Evolutionary conservation across 306 rosid genomes (phyloP).

Genomic region (Begonia masoniana): DNA sequence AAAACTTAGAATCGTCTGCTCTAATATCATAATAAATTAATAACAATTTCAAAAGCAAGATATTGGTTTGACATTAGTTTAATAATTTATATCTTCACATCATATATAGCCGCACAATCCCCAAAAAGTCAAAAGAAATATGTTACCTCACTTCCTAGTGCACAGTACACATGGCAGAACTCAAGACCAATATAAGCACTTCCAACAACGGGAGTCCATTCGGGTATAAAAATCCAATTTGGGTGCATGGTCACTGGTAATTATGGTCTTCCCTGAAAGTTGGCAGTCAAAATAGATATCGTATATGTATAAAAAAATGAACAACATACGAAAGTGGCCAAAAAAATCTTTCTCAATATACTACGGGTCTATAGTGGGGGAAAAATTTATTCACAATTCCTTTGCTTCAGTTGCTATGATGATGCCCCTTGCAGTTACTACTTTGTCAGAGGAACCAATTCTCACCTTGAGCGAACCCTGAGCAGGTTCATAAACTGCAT

Average conservation of each 20-base stretch:
- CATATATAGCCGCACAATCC: too few relatives aligned
- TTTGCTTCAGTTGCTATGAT: constrained; percentile 95
- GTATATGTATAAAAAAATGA: too few relatives aligned
- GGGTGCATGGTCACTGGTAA: constrained; percentile 97
- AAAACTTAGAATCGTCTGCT: too few relatives aligned
- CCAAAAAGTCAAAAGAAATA: neutral
- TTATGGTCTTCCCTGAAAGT: constrained; percentile 83
- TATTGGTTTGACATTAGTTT: too few relatives aligned
- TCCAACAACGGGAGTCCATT: constrained; percentile 94
- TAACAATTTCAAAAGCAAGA: too few relatives aligned
- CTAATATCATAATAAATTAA: too few relatives aligned
- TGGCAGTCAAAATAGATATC: constrained; percentile 4
- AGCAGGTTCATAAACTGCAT: constrained; percentile 8
- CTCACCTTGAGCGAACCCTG: constrained; percentile 89
- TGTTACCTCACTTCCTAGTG: constrained; percentile 96
- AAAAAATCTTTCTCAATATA: too few relatives aligned
- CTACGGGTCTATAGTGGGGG: too few relatives aligned
- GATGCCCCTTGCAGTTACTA: constrained; percentile 72
- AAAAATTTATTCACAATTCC: constrained; percentile 66
- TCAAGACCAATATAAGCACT: constrained; percentile 99
- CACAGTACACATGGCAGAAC: constrained; percentile 94
- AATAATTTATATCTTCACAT: too few relatives aligned
- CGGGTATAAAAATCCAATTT: constrained; percentile 88
- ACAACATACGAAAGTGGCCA: too few relatives aligned
- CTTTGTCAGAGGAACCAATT: constrained; percentile 65